phyloP scores from a whole-genome alignment of 116 monocot genomes.

The Zostera marina region DNA sequence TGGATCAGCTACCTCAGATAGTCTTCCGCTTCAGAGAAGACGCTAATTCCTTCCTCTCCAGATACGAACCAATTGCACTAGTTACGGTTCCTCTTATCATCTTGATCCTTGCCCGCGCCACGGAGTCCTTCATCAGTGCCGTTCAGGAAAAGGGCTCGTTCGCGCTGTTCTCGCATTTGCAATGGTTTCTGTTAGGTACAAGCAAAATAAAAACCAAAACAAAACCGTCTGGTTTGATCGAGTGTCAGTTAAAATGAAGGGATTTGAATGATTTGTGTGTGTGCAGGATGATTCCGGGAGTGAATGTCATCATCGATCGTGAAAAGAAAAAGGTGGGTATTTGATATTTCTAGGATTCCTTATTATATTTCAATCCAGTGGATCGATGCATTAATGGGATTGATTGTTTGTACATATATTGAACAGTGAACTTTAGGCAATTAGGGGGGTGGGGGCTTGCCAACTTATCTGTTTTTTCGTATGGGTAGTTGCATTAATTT shows the following conservation, averaged over 20 bases:
- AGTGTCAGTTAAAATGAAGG: slow-evolving; percentile 5
- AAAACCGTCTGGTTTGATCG: not conserved
- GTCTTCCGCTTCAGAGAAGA: slow-evolving; percentile 9
- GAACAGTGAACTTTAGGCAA: too few species aligned
- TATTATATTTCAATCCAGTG: not conserved
- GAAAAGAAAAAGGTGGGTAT: slow-evolving; percentile 79
- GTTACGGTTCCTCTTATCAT: slow-evolving; percentile 44
- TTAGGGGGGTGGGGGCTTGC: too few species aligned
- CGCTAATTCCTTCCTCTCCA: slow-evolving; percentile 58
- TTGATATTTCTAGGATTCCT: not conserved
- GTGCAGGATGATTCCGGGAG: slow-evolving; percentile 70
- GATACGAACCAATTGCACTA: slow-evolving; percentile 74
- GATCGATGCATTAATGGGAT: not conserved
- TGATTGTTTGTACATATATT: too few species aligned
- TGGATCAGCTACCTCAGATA: not conserved
- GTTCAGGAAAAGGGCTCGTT: slow-evolving; percentile 48
- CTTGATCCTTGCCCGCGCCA: slow-evolving; percentile 36
- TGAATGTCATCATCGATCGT: slow-evolving; percentile 45
- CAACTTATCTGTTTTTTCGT: too few species aligned
- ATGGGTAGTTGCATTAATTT: too few species aligned
- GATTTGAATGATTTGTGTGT: not conserved
- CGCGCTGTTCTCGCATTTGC: slow-evolving; percentile 27
- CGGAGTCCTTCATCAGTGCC: slow-evolving; percentile 26
- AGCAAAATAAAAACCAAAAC: not conserved
- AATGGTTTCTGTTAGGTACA: slow-evolving; percentile 45